Evolutionary conservation across 2,329 filamentous ascomycete genomes (phyloP), one percentile per base, ranked within the genome.

Genomic region (Colletotrichum ledebouriae): DNA sequence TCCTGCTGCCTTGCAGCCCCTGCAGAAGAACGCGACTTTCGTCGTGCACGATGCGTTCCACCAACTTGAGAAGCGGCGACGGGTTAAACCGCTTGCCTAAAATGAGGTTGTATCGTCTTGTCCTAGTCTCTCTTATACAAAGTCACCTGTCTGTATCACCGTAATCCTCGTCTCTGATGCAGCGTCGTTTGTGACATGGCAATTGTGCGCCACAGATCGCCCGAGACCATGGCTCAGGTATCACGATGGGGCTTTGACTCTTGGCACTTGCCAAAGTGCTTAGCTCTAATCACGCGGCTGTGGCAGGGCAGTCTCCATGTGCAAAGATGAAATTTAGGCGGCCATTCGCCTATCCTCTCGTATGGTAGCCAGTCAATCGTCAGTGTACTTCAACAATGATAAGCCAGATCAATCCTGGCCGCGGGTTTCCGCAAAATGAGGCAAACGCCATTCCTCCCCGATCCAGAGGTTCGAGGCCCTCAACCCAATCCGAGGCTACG

Each of bases 351-450:
- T 50, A n/a, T 41, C 42, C 37, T 22, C 56, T 53, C 34, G 22
- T 29, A 29, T 29, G 29, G 29, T 44, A 59, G 62, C 61, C 66
- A 69, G 61, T 69, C 61, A 65, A 59, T 69, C 33, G 56, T 65
- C 55, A 66, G 61, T 60, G 56, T 69, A 69, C 66, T 69, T 65
- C 34, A 60, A 65, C 62, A 69, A 65, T 55, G 15, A 56, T 60
- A 41, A 52, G 61, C 66, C 66, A 56, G 55, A 65, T 66, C 22
- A 57, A 39, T 37, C 50, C 56, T 60, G 61, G 66, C 49, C 41
- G 55, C 59, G 59, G 57, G 56, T 69, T 59, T 60, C 55, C 66
- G 61, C 61, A 69, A 69, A 68, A 66, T 17, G 61, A 69, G 66
- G 66, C 66, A 69, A 60, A 69, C 66, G 66, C 66, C 66, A 52